Conservation (phyloP, 1,284 basidiomycete genomes). For the Hemileia vastatrix region DNA sequence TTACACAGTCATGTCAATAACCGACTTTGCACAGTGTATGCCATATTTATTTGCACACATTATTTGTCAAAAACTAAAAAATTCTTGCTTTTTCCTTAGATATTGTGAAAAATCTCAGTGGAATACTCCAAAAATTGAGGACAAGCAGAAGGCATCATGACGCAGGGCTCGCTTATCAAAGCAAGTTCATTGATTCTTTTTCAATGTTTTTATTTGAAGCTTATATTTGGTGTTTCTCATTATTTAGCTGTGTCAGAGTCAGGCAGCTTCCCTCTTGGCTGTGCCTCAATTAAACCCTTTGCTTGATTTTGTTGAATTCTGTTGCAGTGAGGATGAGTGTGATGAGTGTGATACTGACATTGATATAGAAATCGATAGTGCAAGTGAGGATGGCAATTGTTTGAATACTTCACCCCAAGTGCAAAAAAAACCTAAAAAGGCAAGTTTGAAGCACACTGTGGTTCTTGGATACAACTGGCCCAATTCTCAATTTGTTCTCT, state of each 20-base stretch:
- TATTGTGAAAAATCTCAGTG: too few species aligned
- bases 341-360: not conserved
- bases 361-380: not conserved
- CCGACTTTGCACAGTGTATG: not conserved
- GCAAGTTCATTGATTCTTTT: too few species aligned
- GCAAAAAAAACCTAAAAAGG: not conserved
- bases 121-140: too few species aligned
- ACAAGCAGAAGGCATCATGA: too few species aligned
- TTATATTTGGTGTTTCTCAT: too few species aligned
- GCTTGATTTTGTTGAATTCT: not conserved
- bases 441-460: not conserved
- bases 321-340: not conserved
- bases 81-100: too few species aligned
- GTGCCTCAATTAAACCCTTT: not conserved
- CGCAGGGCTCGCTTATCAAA: too few species aligned
- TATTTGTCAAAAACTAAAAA: too few species aligned
- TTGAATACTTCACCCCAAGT: not conserved
- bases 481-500: too few species aligned
- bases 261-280: not conserved
- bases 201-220: too few species aligned
- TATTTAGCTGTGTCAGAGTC: too few species aligned
- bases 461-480: not conserved
- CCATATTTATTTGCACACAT: too few species aligned
- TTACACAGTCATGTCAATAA: conserved; percentile 1
- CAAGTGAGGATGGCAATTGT: not conserved